Conservation (phyloP, 768 basidiomycete species). For the Phylloporus sp. region DNA sequence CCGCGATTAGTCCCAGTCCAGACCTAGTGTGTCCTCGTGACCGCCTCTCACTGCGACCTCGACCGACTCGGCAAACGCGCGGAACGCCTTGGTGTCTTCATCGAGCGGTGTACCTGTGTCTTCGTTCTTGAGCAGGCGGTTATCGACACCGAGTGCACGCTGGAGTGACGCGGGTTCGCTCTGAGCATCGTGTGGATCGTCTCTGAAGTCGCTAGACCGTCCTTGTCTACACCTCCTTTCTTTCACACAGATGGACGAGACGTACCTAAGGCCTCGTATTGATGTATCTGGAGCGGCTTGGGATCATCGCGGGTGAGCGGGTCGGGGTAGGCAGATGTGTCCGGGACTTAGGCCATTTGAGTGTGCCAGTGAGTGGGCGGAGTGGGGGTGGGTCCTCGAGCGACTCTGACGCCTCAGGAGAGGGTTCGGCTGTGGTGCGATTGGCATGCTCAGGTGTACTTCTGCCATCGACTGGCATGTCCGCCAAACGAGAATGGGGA, state of each 20-base stretch:
- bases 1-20: constrained; percentile 67
- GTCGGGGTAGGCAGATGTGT: constrained; percentile 75
- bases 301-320: constrained; percentile 85
- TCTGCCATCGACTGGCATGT: too few species aligned
- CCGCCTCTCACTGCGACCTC: constrained; percentile 63
- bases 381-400: constrained; percentile 42
- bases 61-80: constrained; percentile 62
- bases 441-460: too few species aligned
- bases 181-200: constrained; percentile 52
- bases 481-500: not conserved
- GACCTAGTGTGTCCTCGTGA: constrained; percentile 45
- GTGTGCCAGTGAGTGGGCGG: constrained; percentile 64
- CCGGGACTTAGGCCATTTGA: constrained; percentile 85
- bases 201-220: constrained; percentile 57
- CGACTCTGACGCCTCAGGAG: not conserved
- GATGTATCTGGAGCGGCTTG: constrained; percentile 63
- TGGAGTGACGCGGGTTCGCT: constrained; percentile 54
- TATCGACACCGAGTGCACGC: constrained; percentile 57
- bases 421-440: too few species aligned
- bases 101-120: constrained; percentile 26
- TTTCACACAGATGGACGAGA: not conserved
- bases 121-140: constrained; percentile 36
- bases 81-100: constrained; percentile 52
- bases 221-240: not conserved
- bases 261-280: constrained; percentile 79